phyloP scores from a whole-genome alignment of 192 early-diverging fungal genomes.

The Coemansia javaensis region DNA sequence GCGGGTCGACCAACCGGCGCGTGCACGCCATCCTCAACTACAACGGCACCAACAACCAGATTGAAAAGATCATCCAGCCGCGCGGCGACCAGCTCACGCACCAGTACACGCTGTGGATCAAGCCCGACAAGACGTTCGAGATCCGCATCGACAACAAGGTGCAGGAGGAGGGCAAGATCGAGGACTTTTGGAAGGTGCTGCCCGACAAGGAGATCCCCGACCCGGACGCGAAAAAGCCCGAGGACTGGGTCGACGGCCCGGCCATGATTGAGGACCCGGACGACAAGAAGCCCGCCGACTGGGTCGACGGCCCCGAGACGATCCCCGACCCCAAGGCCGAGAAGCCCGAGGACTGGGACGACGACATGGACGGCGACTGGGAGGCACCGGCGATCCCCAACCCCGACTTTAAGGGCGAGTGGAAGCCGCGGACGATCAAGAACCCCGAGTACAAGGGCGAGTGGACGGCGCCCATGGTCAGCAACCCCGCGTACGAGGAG shows the following conservation, averaged over 20 bases:
- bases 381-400: slow-evolving; percentile 81
- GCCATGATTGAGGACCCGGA: slow-evolving; percentile 66
- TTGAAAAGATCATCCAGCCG: slow-evolving; percentile 64
- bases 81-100: slow-evolving; percentile 77
- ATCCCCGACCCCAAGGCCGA: slow-evolving; percentile 77
- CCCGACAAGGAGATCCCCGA: slow-evolving; percentile 78
- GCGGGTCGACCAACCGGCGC: slow-evolving; percentile 78
- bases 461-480: slow-evolving; percentile 81
- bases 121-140: slow-evolving; percentile 74
- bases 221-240: slow-evolving; percentile 80
- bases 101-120: slow-evolving; percentile 84
- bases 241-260: slow-evolving; percentile 79
- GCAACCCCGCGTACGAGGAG: slow-evolving; percentile 91
- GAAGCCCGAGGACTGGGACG: slow-evolving; percentile 92
- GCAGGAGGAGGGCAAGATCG: slow-evolving; percentile 74
- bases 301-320: slow-evolving; percentile 70
- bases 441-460: slow-evolving; percentile 95
- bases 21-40: slow-evolving; percentile 96
- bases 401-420: slow-evolving; percentile 83
- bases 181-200: slow-evolving; percentile 74
- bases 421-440: slow-evolving; percentile 72
- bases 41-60: slow-evolving; percentile 83
- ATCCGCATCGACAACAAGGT: slow-evolving; percentile 68
- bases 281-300: slow-evolving; percentile 69
- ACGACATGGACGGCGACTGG: slow-evolving; percentile 97